phyloP scores from a whole-genome alignment of 2,329 filamentous ascomycete species.

The Cladosporium sp. region DNA sequence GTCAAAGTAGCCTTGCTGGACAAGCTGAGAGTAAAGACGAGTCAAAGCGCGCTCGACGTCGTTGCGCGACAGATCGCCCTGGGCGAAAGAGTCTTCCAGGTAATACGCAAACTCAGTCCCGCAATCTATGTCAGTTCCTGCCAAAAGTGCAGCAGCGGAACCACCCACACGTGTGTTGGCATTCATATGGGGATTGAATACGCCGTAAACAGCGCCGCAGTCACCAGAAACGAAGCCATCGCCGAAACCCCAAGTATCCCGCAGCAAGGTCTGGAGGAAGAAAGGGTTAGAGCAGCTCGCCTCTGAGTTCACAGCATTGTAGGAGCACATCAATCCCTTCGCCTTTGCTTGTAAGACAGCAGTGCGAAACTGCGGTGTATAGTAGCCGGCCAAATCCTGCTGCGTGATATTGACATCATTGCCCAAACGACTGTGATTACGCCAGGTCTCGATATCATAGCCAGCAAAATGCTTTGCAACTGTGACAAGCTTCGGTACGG shows the following conservation, averaged over 20 bases:
- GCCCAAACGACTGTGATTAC: conserved; percentile 32
- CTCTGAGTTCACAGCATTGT: conserved; percentile 56
- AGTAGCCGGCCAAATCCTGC: conserved; percentile 60
- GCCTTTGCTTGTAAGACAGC: conserved; percentile 38
- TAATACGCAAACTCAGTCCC: conserved; percentile 41
- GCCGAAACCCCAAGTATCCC: conserved; percentile 59
- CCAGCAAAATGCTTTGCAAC: conserved; percentile 44
- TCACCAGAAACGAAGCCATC: conserved; percentile 54
- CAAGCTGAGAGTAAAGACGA: conserved; percentile 49
- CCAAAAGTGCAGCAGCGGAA: conserved; percentile 43
- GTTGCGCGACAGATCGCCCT: conserved; percentile 39
- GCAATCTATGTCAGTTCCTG: conserved; percentile 51
- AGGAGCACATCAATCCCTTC: conserved; percentile 51
- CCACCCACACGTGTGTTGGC: conserved; percentile 38
- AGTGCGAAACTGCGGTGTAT: conserved; percentile 57
- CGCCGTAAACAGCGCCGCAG: conserved; percentile 56
- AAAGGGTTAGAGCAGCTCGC: conserved; percentile 58
- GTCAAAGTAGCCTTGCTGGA: conserved; percentile 54
- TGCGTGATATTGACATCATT: conserved; percentile 52
- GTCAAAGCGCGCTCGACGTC: conserved; percentile 46
- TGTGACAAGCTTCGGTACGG: conserved; percentile 35
- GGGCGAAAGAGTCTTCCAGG: conserved; percentile 37
- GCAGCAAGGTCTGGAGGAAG: conserved; percentile 55
- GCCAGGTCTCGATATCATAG: conserved; percentile 27
- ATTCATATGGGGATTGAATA: conserved; percentile 44